Base-by-base conservation (phyloP, 2,329 filamentous ascomycete genomes). In the Phoma sp. region DNA sequence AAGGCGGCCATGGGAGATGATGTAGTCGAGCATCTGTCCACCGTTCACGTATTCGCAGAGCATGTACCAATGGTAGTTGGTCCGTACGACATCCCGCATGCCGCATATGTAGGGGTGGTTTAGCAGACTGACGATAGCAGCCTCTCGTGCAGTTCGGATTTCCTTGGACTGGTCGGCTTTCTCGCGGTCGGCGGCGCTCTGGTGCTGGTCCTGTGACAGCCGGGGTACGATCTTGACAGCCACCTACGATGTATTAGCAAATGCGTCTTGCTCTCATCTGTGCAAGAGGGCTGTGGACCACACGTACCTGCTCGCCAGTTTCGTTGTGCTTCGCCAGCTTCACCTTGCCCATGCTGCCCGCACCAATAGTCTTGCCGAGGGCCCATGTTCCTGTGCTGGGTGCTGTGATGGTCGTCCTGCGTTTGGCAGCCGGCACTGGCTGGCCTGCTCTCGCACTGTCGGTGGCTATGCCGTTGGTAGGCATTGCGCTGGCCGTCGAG, bases 31-130 rank as follows among this genome's bases (percentile, higher is more conserved):
- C 95, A 99, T 98, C 78, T 99, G 95, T 15, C 95, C 95, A 40
- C 95, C 95, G 72, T 99, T 97, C 76, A 99, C 95, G 75, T 95
- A 97, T 78, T 99, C 95, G 72, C 96, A 99, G 45, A 99, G 87
- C 95, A 99, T 99, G 77, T 99, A 99, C 95, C 95, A 99, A 77
- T 99, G 95, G 74, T 97, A 95, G 69, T 95, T 93, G 43, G 95
- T 98, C 53, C 93, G 89, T 51, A 98, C 90, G 21, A 97, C 92
- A 77, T 99, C 95, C 62, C 92, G 87, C 84, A 99, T 90, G 54
- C 91, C 92, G 74, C 95, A 98, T 53, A 99, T 96, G 72, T 96
- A 96, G 12, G 93, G 95, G 69, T 98, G 95, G 70, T 92, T 92
- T 52, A 97, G 84, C 40, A 99, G 86, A 21, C 91, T 96, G 59